Evolutionary conservation across 2,329 filamentous ascomycete species (phyloP), one percentile per base, ranked within the genome.

Genomic region (Alternaria consortialis): DNA sequence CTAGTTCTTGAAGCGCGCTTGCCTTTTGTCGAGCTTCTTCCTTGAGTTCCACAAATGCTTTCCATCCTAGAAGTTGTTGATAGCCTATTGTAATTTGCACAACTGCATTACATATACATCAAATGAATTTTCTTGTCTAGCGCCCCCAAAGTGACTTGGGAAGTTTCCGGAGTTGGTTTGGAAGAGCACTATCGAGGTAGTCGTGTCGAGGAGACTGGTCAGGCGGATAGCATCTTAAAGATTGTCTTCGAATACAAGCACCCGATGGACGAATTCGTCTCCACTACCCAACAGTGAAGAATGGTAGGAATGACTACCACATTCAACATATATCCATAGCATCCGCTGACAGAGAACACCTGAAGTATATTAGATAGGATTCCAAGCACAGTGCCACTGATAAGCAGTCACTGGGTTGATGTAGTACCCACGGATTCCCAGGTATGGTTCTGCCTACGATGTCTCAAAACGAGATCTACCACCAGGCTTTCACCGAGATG

Each of bases 201-300:
- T 6, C 4, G 0, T 40, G 2, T 40, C 37, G 17, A 13, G 5
- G 2, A 36, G 13, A 36, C 7, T 23, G 13, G 31, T 48, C 46
- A 48, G 17, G 27, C 31, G 2, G 23, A 13, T 12, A 8, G 31
- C 5, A 3, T 48, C 17, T n/a, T 23, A 17, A 15, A 9, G n/a
- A 43, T 27, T 7, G 23, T 43, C 13, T 8, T 27, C 40, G 40
- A 43, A 15, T 27, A 20, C 23, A 27, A 15, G 42, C n/a, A 29
- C 23, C 25, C 25, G 42, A 27, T 3, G 12, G 9, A 25, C 7
- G 13, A 27, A 4, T 43, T 0, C 4, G 12, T 43, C 6, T 2
- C 23, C 9, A 40, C 2, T 17, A 23, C 0, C 17, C 0, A 9
- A 3, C 11, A 40, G 20, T 8, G 0, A n/a, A 4, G 11, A 9